Percentiles rank a stretch among this genome's conserved stretches.
These are phyloP conservation scores for Ceratocystis cacaofunesta DNA, from an alignment of 2,329 filamentous ascomycete genomes.

Conservation along the genomic window DNA sequence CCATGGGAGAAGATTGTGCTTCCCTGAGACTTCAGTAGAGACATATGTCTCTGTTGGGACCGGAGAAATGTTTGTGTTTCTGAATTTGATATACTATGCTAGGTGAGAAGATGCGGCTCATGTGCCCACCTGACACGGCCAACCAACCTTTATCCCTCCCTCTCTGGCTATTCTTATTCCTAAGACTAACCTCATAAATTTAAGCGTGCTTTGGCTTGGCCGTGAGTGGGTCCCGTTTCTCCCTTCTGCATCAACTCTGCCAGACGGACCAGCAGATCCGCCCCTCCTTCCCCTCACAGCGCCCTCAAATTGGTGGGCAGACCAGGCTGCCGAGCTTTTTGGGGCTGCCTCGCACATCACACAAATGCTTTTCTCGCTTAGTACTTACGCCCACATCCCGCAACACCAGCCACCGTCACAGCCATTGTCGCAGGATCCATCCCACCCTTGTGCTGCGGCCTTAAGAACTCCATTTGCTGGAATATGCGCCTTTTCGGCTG, in stretches of 20 bases:
- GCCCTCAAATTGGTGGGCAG: conserved; percentile 28
- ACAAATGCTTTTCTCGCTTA: conserved; percentile 1
- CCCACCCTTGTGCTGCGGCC: background rate
- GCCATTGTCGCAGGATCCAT: background rate
- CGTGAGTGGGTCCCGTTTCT: conserved; percentile 32
- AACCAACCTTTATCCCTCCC: too few relatives aligned
- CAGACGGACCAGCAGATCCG: conserved; percentile 28
- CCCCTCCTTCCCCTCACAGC: conserved; percentile 27
- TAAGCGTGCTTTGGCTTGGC: conserved; percentile 29
- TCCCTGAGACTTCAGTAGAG: conserved; percentile 26
- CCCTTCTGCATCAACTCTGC: conserved; percentile 25
- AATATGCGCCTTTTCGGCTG: conserved; percentile 33
- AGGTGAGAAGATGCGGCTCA: conserved; percentile 22
- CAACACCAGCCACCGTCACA: background rate
- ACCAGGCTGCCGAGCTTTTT: conserved; percentile 27
- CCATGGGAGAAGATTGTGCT: conserved; percentile 26
- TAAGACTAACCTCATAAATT: background rate
- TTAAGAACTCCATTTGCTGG: conserved; percentile 30
- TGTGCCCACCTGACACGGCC: background rate
- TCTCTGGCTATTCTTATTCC: background rate
- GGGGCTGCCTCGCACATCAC: conserved; percentile 18
- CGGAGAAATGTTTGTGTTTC: conserved; percentile 29
- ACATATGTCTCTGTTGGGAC: conserved; percentile 28
- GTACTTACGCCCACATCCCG: conserved; percentile 19
- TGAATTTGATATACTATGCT: conserved; percentile 31